Conservation (phyloP, 306 rosid genomes). For the Corylus americana region DNA sequence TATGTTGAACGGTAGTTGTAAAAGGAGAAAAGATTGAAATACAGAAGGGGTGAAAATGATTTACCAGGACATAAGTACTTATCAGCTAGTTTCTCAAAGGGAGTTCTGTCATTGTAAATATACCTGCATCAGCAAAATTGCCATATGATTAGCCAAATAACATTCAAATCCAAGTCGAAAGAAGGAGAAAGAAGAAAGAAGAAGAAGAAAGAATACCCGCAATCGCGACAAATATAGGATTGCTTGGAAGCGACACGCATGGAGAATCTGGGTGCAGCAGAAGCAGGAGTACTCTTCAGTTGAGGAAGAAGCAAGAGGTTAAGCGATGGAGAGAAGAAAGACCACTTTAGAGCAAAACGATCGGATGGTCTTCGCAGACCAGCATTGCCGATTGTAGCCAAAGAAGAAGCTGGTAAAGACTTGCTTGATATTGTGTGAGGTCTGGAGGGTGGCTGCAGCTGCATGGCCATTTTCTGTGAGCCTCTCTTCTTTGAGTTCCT, state of each 20-base stretch:
- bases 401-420: slow-evolving; percentile 19
- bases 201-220: slow-evolving; percentile 62
- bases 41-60: background rate
- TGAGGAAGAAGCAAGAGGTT: slow-evolving; percentile 38
- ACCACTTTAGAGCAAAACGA: slow-evolving; percentile 46
- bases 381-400: slow-evolving; percentile 37
- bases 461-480: slow-evolving; percentile 48
- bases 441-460: slow-evolving; percentile 38
- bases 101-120: slow-evolving; percentile 79
- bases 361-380: slow-evolving; percentile 33
- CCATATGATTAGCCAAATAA: slow-evolving; percentile 8
- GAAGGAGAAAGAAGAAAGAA: background rate
- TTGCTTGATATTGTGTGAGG: slow-evolving; percentile 21
- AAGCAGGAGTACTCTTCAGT: slow-evolving; percentile 18
- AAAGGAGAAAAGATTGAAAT: background rate
- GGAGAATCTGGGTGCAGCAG: slow-evolving; percentile 59
- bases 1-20: background rate
- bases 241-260: slow-evolving; percentile 89
- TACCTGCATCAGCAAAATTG: slow-evolving; percentile 54
- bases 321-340: slow-evolving; percentile 54
- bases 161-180: background rate
- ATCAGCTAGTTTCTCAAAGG: slow-evolving; percentile 78
- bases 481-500: background rate
- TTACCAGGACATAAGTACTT: slow-evolving; percentile 84
- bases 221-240: slow-evolving; percentile 90